Base-by-base conservation (phyloP, 352 stramenopile genomes). In the Globisporangium iwayamae region DNA sequence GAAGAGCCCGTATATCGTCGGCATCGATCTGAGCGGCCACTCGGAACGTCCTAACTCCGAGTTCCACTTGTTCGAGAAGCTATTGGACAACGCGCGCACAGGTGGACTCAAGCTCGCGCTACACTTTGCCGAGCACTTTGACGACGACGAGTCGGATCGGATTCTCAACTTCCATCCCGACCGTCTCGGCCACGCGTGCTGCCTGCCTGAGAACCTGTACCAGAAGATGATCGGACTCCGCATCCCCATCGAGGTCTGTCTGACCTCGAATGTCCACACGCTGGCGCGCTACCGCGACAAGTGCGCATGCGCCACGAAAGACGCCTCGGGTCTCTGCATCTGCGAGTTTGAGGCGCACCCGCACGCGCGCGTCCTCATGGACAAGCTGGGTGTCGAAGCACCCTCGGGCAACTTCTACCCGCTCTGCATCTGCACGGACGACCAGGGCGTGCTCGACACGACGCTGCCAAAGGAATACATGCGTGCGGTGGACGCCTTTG, bases 251-350 rank as follows among this genome's bases (percentile, higher is more conserved):
- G 95, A 98, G 74, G 75, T 93, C 6, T 98, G 95, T 71, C 80
- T 97, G 22, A 98, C 92, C 7, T 98, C 90, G 18, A 98, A 98
- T 72, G 83, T 96, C 30, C 88, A 97, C 75, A 98, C 93, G 20
- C 76, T 98, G 56, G 90, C 88, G 50, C 78, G 94, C 47, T 91
- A 91, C 57, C 74, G 77, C 46, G 60, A 63, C 43, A 63, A 70
- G 20, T 77, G 64, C 50, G 72, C 63, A 16, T 87, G 76, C 52
- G 62, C 68, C 10, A 70, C 65, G 45, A 75, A 83, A 18, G 80
- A 90, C 56, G 45, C 67, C 46, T 77, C 74, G 25, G 70, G 73
- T 0, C 68, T 90, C 65, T 87, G 79, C 66, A 67, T 75, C 75
- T 81, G 75, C 73, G 68, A 78, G 79, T 89, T 97, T 39, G 73